Evolutionary conservation across 441 rosid genomes (phyloP).

Genomic region (Iberis amara): DNA sequence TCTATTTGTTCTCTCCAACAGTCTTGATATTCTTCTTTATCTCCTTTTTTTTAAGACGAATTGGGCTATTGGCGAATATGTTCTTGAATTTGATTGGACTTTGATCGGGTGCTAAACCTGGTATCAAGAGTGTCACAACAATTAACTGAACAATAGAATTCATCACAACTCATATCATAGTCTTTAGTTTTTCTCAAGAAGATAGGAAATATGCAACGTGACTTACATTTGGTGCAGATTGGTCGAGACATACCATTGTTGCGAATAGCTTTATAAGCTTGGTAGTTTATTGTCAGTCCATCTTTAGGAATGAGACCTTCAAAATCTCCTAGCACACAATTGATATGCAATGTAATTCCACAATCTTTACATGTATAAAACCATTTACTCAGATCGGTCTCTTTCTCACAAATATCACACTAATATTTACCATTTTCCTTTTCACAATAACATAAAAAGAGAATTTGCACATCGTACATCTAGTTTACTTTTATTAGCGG

Average conservation of each 20-base stretch:
- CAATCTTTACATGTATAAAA: slow-evolving; percentile 6
- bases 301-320: neutral
- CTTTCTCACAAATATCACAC: slow-evolving; percentile 13
- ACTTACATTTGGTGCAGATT: neutral
- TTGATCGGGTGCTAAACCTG: no score
- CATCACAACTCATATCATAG: no score
- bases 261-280: neutral
- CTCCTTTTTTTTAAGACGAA: no score
- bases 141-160: neutral
- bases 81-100: no score
- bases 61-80: no score
- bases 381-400: neutral
- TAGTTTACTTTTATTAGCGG: neutral
- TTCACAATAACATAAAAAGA: neutral
- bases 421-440: neutral
- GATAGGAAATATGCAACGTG: neutral
- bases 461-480: neutral
- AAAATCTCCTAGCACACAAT: neutral
- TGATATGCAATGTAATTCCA: neutral
- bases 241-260: slow-evolving; percentile 7
- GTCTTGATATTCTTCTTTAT: no score
- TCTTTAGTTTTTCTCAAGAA: neutral
- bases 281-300: no score
- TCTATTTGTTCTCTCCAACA: no score
- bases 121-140: neutral